Conservation (phyloP, 768 basidiomycete species). For the Rubroboletus pulcherrimus region DNA sequence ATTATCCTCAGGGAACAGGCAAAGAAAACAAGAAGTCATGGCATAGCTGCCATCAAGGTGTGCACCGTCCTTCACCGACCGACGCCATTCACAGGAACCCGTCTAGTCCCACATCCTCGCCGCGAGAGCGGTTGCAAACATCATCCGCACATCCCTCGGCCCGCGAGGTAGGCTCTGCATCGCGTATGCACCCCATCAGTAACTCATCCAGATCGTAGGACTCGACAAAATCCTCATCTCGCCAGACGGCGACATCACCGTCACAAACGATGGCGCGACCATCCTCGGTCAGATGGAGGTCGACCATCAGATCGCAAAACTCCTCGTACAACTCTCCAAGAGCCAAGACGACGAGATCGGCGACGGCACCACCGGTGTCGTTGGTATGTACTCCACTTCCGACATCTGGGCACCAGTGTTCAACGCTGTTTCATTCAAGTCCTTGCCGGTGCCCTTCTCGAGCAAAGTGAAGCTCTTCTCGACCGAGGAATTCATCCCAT, state of each 20-base stretch:
- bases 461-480: conserved; percentile 92
- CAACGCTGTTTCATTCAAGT: conserved; percentile 44
- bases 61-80: conserved; percentile 8
- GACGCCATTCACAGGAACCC: conserved; percentile 7
- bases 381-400: conserved; percentile 59
- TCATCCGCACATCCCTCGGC: conserved; percentile 91
- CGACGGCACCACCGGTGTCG: conserved; percentile 98
- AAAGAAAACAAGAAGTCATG: conserved; percentile 89
- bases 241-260: conserved; percentile 97
- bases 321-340: conserved; percentile 93
- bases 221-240: conserved; percentile 94
- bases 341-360: conserved; percentile 99
- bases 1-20: conserved; percentile 94
- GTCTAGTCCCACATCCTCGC: conserved; percentile 90
- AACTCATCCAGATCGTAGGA: conserved; percentile 44
- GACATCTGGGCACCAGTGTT: conserved; percentile 1
- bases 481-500: conserved; percentile 99
- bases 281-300: conserved; percentile 99
- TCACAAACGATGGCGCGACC: conserved; percentile 98
- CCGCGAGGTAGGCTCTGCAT: conserved; percentile 67
- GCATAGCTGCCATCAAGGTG: conserved; percentile 93
- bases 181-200: conserved; percentile 7
- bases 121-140: conserved; percentile 89
- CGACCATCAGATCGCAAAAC: conserved; percentile 97
- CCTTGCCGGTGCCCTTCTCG: conserved; percentile 94